phyloP scores from a whole-genome alignment of 2,329 filamentous ascomycete species.

The Dactylella cylindrospora region DNA sequence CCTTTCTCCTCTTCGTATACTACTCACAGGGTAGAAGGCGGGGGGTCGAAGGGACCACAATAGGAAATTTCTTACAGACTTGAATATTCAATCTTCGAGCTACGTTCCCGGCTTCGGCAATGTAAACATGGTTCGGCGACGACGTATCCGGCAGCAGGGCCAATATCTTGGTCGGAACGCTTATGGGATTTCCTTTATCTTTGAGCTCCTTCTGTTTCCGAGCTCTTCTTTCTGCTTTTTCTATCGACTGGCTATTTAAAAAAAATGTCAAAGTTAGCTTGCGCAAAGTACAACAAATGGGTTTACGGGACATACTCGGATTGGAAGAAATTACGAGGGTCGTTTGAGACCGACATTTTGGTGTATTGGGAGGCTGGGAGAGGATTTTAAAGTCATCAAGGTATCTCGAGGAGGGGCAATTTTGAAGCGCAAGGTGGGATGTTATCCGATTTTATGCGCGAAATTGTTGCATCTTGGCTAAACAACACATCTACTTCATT shows the following conservation, averaged over 20 bases:
- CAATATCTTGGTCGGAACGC: constrained; percentile 81
- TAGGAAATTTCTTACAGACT: constrained; percentile 60
- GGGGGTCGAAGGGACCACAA: constrained; percentile 27
- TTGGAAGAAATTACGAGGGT: constrained; percentile 86
- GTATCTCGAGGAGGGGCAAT: constrained; percentile 11
- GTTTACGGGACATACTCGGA: constrained; percentile 66
- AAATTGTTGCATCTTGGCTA: too few species aligned
- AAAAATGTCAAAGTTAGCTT: constrained; percentile 9
- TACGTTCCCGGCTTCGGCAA: constrained; percentile 84
- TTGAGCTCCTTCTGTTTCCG: constrained; percentile 72
- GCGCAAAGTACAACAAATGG: constrained; percentile 7
- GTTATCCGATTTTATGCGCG: constrained; percentile 18
- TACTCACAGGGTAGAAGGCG: too few species aligned
- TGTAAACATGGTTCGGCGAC: constrained; percentile 65
- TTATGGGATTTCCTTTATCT: constrained; percentile 76
- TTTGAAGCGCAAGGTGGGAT: constrained; percentile 8
- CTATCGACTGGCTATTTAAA: constrained; percentile 49
- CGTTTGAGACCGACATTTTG: constrained; percentile 66
- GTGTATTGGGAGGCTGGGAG: neutral
- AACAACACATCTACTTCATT: too few species aligned
- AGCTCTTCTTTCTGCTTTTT: constrained; percentile 60
- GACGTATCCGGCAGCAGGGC: constrained; percentile 69
- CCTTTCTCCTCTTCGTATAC: constrained; percentile 49
- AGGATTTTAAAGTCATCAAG: neutral
- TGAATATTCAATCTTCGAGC: constrained; percentile 73